These are phyloP conservation scores for Penicillium sp. DNA, from an alignment of 2,329 filamentous ascomycete genomes.

Conservation along the genomic window DNA sequence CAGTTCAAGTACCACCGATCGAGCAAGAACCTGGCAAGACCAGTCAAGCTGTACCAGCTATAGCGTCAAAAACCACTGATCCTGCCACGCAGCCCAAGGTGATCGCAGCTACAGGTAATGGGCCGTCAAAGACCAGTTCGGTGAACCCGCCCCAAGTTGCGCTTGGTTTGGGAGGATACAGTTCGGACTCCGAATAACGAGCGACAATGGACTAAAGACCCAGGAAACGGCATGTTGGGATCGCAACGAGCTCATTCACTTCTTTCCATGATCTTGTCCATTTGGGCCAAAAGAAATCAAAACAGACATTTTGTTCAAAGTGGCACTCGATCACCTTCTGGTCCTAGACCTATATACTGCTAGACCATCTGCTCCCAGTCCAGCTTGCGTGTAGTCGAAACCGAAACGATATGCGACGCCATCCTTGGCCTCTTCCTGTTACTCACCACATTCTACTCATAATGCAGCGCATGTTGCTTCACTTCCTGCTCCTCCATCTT, in stretches of 20 bases:
- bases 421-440: not conserved
- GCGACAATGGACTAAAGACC: not conserved
- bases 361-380: too few species aligned
- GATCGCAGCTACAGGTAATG: not conserved
- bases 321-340: too few species aligned
- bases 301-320: too few species aligned
- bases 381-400: too few species aligned
- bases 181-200: conserved; percentile 5
- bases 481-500: conserved; percentile 56
- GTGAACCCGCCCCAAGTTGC: not conserved
- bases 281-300: too few species aligned
- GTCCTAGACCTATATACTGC: too few species aligned
- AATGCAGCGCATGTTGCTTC: conserved; percentile 40
- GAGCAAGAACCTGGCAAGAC: not conserved
- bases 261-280: too few species aligned
- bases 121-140: not conserved
- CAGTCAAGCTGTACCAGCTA: not conserved
- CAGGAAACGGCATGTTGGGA: not conserved
- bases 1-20: not conserved
- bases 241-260: not conserved
- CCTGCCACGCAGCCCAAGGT: not conserved
- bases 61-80: not conserved
- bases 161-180: conserved; percentile 5
- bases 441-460: conserved; percentile 6
- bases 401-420: too few species aligned